Conservation (phyloP, 805 yeast genomes). For the Metschnikowia noctiluminum region DNA sequence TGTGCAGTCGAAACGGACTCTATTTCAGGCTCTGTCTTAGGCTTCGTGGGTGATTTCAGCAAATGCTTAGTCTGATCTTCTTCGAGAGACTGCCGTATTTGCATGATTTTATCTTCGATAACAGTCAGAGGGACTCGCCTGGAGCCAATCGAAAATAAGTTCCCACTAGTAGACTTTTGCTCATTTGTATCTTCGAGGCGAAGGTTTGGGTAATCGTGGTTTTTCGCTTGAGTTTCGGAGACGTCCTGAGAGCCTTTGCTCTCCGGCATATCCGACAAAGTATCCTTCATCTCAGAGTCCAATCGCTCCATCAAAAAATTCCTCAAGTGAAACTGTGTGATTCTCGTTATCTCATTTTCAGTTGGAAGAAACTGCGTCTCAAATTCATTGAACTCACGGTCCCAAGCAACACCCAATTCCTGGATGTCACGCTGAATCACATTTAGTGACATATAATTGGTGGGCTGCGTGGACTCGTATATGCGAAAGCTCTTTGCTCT, state of each 20-base stretch:
- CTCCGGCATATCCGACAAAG: background rate
- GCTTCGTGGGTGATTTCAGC: slow-evolving; percentile 8
- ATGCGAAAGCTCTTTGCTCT: slow-evolving; percentile 45
- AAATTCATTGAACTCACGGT: slow-evolving; percentile 73
- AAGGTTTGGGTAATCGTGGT: background rate
- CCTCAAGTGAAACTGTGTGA: slow-evolving; percentile 83
- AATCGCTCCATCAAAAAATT: slow-evolving; percentile 63
- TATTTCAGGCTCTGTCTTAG: slow-evolving; percentile 5
- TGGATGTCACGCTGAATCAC: slow-evolving; percentile 67
- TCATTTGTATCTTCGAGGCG: background rate
- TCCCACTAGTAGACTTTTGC: background rate
- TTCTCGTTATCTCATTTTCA: slow-evolving; percentile 86
- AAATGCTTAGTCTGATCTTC: slow-evolving; percentile 15
- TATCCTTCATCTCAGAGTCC: slow-evolving; percentile 20
- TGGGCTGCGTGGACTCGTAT: slow-evolving; percentile 53
- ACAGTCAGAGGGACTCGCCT: slow-evolving; percentile 17
- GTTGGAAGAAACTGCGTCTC: slow-evolving; percentile 79
- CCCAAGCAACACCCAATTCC: slow-evolving; percentile 85
- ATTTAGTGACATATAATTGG: slow-evolving; percentile 70
- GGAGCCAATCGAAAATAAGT: slow-evolving; percentile 7
- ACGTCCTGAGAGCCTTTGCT: background rate
- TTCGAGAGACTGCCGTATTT: slow-evolving; percentile 18
- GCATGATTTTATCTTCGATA: slow-evolving; percentile 19
- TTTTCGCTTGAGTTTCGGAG: background rate
- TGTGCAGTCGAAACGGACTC: slow-evolving; percentile 4